These are phyloP conservation scores for Xylaria venustula DNA, from an alignment of 495 filamentous ascomycete genomes.

Conservation along the genomic window DNA sequence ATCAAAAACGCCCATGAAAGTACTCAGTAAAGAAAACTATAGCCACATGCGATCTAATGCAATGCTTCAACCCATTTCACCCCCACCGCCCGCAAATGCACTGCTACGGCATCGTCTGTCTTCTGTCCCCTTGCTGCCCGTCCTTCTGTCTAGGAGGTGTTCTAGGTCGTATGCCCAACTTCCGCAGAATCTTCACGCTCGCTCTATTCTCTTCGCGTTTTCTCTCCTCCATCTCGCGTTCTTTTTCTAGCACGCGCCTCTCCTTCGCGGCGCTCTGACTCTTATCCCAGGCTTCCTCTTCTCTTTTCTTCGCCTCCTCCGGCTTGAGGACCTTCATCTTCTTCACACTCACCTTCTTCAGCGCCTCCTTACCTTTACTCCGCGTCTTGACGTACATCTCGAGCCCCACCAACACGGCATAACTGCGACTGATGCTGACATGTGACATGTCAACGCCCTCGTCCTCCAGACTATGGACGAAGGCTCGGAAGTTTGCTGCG, in stretches of 20 bases:
- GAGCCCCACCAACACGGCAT: conserved; percentile 77
- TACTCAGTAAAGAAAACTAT: background rate
- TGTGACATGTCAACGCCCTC: conserved; percentile 76
- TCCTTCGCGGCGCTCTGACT: conserved; percentile 53
- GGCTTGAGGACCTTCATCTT: conserved; percentile 42
- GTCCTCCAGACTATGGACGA: conserved; percentile 68
- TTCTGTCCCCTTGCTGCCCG: background rate
- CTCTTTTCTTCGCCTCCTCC: conserved; percentile 38
- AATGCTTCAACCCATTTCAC: background rate
- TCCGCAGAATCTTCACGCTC: conserved; percentile 33
- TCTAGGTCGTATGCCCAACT: conserved; percentile 26
- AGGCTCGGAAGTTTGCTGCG: conserved; percentile 72
- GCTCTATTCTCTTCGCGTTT: conserved; percentile 37
- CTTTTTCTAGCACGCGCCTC: conserved; percentile 36
- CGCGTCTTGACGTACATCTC: conserved; percentile 70
- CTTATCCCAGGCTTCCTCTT: conserved; percentile 46
- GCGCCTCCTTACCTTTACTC: conserved; percentile 53
- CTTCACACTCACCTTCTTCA: conserved; percentile 32
- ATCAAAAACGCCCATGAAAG: conserved; percentile 2
- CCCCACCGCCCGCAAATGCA: background rate
- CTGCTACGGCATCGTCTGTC: background rate
- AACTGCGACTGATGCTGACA: conserved; percentile 75
- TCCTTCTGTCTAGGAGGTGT: conserved; percentile 22
- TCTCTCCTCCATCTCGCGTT: conserved; percentile 33
- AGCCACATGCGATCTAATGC: too few species aligned